Conservation (phyloP, 2,329 filamentous ascomycete species). For the Colletotrichum tofieldiae region DNA sequence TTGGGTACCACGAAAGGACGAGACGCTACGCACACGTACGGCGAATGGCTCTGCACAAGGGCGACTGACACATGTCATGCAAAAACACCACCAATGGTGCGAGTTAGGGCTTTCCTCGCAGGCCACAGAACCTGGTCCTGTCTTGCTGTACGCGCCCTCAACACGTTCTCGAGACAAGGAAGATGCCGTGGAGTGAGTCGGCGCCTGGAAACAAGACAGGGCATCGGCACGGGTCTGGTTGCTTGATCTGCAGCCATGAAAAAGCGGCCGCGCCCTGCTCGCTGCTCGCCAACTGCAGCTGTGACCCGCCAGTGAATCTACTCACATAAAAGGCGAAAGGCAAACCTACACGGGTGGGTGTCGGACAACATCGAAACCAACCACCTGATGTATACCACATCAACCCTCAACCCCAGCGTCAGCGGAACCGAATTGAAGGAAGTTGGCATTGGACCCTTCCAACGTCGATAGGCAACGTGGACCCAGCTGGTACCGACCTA, state of each 20-base stretch:
- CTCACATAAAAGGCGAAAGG: not conserved
- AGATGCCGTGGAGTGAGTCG: slow-evolving; percentile 21
- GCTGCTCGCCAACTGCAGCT: slow-evolving; percentile 3
- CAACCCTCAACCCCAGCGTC: not conserved
- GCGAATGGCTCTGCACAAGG: slow-evolving; percentile 7
- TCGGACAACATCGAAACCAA: not conserved
- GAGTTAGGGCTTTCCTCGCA: slow-evolving; percentile 30
- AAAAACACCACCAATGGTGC: slow-evolving; percentile 19
- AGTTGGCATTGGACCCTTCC: slow-evolving; percentile 4
- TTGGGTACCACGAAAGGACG: not conserved
- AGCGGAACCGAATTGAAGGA: not conserved
- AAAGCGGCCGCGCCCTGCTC: slow-evolving; percentile 10
- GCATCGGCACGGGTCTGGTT: slow-evolving; percentile 23
- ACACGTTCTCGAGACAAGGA: slow-evolving; percentile 27
- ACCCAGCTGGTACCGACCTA: slow-evolving; percentile 13
- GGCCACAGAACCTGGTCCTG: slow-evolving; percentile 11
- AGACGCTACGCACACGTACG: not conserved
- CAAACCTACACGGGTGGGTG: not conserved
- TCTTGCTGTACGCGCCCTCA: slow-evolving; percentile 22
- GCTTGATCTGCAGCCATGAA: slow-evolving; percentile 32
- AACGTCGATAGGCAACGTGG: slow-evolving; percentile 1
- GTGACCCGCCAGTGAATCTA: slow-evolving; percentile 17
- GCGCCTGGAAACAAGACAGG: slow-evolving; percentile 28
- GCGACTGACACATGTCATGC: slow-evolving; percentile 35
- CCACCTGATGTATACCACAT: not conserved